Percentiles rank a stretch among this genome's conserved stretches.
These are phyloP conservation scores for Calophaca sinica DNA, from an alignment of 306 rosid species.

Conservation along the genomic window DNA sequence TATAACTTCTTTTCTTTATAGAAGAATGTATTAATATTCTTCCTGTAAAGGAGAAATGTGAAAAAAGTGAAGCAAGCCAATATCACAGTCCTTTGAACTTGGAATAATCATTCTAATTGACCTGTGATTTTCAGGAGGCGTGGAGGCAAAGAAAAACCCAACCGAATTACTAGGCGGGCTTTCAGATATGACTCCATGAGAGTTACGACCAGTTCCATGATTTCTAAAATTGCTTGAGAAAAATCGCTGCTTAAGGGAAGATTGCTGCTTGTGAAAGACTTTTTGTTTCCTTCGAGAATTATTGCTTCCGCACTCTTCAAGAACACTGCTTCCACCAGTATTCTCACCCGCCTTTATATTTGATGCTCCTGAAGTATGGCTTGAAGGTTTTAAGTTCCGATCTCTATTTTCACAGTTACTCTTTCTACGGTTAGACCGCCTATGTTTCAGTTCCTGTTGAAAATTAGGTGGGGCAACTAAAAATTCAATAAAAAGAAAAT, in stretches of 20 bases:
- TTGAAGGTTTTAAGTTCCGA: constrained; percentile 58
- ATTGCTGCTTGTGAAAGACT: constrained; percentile 65
- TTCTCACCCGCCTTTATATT: constrained; percentile 65
- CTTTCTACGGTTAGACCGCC: constrained; percentile 73
- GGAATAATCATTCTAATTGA: constrained; percentile 60
- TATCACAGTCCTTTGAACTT: constrained; percentile 40
- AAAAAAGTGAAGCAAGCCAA: constrained; percentile 23
- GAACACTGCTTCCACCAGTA: constrained; percentile 49
- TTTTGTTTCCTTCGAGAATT: constrained; percentile 76
- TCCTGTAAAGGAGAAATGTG: neutral
- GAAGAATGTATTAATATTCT: constrained; percentile 35
- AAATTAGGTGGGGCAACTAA: constrained; percentile 33
- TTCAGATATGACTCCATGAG: constrained; percentile 81
- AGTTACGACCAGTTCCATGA: constrained; percentile 72
- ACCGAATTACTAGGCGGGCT: constrained; percentile 95
- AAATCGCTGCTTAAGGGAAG: constrained; percentile 79
- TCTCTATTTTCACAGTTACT: constrained; percentile 69
- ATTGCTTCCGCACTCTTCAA: constrained; percentile 69
- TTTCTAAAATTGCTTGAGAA: constrained; percentile 84
- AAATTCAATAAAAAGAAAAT: constrained; percentile 25
- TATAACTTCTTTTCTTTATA: constrained; percentile 33
- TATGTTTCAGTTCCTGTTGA: constrained; percentile 79
- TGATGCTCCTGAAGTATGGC: constrained; percentile 61
- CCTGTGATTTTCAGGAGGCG: constrained; percentile 93
- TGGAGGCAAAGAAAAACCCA: constrained; percentile 95